These are phyloP conservation scores for Cercospora zeae-maydis DNA, from an alignment of 2,329 filamentous ascomycete genomes.

Conservation along the genomic window DNA sequence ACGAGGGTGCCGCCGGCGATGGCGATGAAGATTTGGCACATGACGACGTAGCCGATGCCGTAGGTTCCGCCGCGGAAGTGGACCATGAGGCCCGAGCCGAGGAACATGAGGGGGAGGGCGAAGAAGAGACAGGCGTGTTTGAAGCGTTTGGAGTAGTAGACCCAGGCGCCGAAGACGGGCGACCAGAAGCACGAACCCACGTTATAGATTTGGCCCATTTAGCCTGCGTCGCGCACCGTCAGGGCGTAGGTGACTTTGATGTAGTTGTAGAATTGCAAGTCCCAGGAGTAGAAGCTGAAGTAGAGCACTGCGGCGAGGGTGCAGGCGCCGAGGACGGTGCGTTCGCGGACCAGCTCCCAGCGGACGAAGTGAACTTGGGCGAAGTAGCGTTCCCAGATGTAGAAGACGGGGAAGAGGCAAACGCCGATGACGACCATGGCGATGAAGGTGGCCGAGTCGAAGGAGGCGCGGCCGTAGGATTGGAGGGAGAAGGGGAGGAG, in stretches of 20 bases:
- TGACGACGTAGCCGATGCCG: conserved; percentile 50
- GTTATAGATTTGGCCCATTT: conserved; percentile 37
- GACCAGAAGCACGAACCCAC: conserved; percentile 44
- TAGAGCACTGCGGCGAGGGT: conserved; percentile 41
- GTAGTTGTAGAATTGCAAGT: conserved; percentile 44
- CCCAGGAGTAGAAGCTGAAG: conserved; percentile 46
- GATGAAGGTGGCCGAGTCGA: conserved; percentile 41
- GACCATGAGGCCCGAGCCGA: conserved; percentile 37
- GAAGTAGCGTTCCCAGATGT: conserved; percentile 56
- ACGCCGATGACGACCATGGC: conserved; percentile 37
- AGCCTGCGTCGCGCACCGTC: conserved; percentile 26
- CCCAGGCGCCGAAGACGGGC: conserved; percentile 47
- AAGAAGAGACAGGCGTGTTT: conserved; percentile 43
- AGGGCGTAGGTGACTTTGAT: conserved; percentile 48
- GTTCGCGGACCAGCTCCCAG: conserved; percentile 49
- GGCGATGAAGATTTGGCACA: conserved; percentile 57
- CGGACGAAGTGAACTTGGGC: conserved; percentile 58
- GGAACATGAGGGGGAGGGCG: conserved; percentile 37
- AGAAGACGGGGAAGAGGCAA: conserved; percentile 43
- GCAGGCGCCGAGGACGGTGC: conserved; percentile 51
- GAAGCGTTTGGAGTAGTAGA: conserved; percentile 48
- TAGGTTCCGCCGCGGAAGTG: conserved; percentile 38
- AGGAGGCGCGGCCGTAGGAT: conserved; percentile 34
- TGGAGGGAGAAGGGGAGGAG: conserved; percentile 65
- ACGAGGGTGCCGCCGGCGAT: conserved; percentile 53